These are phyloP conservation scores for Termitomyces sp. DNA, from an alignment of 768 basidiomycete genomes.

Conservation along the genomic window DNA sequence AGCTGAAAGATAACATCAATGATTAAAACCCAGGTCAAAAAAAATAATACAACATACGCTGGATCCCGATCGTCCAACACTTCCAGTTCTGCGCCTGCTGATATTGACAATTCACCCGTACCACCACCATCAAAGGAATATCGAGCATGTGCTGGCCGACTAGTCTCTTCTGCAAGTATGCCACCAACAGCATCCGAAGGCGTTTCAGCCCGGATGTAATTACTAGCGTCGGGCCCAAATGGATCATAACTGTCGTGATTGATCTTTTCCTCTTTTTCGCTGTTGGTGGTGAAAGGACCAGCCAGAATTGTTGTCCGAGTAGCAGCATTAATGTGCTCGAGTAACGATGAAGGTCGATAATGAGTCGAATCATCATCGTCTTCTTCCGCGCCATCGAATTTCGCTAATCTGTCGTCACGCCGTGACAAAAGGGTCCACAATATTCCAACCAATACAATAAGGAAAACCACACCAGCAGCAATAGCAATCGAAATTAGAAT, in stretches of 20 bases:
- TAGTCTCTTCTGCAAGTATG: slow-evolving; percentile 58
- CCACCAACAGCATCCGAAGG: slow-evolving; percentile 71
- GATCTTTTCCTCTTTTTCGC: slow-evolving; percentile 51
- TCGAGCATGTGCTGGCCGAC: slow-evolving; percentile 72
- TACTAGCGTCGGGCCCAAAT: slow-evolving; percentile 70
- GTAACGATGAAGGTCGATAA: slow-evolving; percentile 80
- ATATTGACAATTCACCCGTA: slow-evolving; percentile 71
- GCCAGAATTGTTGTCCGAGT: slow-evolving; percentile 79
- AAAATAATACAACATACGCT: slow-evolving; percentile 47
- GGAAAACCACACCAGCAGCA: slow-evolving; percentile 88
- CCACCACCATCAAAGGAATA: slow-evolving; percentile 79
- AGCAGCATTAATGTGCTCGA: slow-evolving; percentile 89
- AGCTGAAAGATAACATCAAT: slow-evolving; percentile 42
- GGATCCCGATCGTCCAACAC: slow-evolving; percentile 77
- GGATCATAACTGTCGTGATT: slow-evolving; percentile 42
- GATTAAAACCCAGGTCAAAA: background rate
- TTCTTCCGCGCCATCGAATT: slow-evolving; percentile 57
- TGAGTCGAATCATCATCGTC: slow-evolving; percentile 74
- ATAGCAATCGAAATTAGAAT: slow-evolving; percentile 98
- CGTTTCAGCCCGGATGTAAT: slow-evolving; percentile 76
- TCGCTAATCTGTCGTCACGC: slow-evolving; percentile 65
- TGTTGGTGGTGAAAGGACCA: slow-evolving; percentile 31
- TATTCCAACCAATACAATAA: slow-evolving; percentile 79
- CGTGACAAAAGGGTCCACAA: slow-evolving; percentile 86
- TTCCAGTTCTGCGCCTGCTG: slow-evolving; percentile 66